phyloP scores from a whole-genome alignment of 192 early-diverging fungal species.

The Rhizophagus prolifer region DNA sequence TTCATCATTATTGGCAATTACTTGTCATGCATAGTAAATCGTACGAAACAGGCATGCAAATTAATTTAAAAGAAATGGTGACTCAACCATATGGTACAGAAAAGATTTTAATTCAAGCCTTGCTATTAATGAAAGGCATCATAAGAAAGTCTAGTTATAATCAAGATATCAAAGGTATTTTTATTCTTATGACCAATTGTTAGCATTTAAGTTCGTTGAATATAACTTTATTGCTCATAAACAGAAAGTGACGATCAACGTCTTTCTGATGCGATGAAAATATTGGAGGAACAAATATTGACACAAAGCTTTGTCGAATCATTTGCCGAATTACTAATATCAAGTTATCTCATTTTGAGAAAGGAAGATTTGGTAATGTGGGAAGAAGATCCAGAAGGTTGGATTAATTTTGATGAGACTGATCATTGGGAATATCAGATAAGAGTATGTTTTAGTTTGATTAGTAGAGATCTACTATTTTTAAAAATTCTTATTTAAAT shows the following conservation, averaged over 20 bases:
- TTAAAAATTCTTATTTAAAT: not conserved
- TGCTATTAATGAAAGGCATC: conserved; percentile 64
- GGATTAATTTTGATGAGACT: conserved; percentile 74
- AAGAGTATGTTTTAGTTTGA: conserved; percentile 45
- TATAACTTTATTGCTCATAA: not conserved
- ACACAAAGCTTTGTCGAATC: conserved; percentile 65
- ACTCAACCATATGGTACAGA: conserved; percentile 41
- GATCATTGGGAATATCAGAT: conserved; percentile 86
- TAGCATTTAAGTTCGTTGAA: not conserved
- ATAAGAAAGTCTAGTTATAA: conserved; percentile 60
- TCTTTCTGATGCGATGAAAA: conserved; percentile 47
- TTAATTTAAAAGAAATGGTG: conserved; percentile 16
- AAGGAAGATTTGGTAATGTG: conserved; percentile 72
- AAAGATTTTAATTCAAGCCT: conserved; percentile 70
- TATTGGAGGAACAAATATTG: conserved; percentile 66
- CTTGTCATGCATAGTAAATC: conserved; percentile 38
- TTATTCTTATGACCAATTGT: not conserved
- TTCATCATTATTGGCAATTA: conserved; percentile 75
- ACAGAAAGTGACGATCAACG: conserved; percentile 52
- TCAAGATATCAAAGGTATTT: conserved; percentile 35
- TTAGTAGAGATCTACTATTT: conserved; percentile 11
- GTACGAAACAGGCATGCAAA: conserved; percentile 1
- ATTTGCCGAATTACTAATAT: conserved; percentile 71
- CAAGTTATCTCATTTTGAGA: conserved; percentile 69
- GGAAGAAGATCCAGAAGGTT: conserved; percentile 85